phyloP scores from a whole-genome alignment of 2,329 filamentous ascomycete species.

The Fusarium sp. region DNA sequence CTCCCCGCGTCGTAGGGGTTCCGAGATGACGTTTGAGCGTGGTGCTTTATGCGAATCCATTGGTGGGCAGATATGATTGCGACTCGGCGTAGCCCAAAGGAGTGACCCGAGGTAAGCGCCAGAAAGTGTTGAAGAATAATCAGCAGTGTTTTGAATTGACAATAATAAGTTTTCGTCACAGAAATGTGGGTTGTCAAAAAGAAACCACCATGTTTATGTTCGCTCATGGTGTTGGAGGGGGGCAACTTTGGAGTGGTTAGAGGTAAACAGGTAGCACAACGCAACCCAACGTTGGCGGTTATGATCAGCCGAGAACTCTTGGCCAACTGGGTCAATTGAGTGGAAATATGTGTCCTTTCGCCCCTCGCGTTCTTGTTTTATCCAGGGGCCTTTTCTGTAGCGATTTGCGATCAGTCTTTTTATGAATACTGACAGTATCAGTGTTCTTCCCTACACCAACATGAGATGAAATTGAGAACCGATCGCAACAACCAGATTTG shows the following conservation, averaged over 20 bases:
- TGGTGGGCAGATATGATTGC: conserved; percentile 34
- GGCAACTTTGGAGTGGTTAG: conserved; percentile 3
- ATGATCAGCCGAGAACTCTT: conserved; percentile 33
- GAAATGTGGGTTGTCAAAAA: conserved; percentile 41
- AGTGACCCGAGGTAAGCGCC: conserved; percentile 41
- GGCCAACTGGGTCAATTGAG: conserved; percentile 19
- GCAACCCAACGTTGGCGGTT: conserved; percentile 28
- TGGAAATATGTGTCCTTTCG: not conserved
- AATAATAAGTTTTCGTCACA: conserved; percentile 42
- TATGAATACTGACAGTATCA: conserved; percentile 12
- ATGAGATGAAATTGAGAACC: conserved; percentile 7
- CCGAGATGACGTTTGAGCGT: conserved; percentile 42
- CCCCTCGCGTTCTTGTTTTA: not conserved
- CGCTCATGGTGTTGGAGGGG: conserved; percentile 26
- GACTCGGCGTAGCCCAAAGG: conserved; percentile 39
- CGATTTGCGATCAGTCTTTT: conserved; percentile 6
- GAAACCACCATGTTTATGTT: conserved; percentile 40
- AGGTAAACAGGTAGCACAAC: not conserved
- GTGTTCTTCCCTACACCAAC: conserved; percentile 10
- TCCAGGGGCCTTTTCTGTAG: not conserved
- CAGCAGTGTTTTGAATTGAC: not conserved
- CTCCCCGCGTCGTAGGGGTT: conserved; percentile 33
- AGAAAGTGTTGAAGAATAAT: conserved; percentile 2
- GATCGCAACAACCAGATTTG: conserved; percentile 23
- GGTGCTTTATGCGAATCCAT: conserved; percentile 32